Conservation (phyloP, 2,329 filamentous ascomycete species). For the Ilyonectria sp. region DNA sequence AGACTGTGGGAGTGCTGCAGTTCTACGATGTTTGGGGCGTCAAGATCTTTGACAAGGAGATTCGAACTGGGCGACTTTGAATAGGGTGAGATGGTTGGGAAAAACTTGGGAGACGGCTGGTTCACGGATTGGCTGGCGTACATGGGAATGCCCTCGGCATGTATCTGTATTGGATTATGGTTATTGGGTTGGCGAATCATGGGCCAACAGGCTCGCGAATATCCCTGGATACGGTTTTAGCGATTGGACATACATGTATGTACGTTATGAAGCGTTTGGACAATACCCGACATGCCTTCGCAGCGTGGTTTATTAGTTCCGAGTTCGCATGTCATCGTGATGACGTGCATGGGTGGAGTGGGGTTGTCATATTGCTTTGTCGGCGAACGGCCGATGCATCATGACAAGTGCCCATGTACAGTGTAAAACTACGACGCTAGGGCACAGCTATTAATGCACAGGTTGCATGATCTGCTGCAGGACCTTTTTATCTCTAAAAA, state of each 20-base stretch:
- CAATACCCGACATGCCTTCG: slow-evolving; percentile 5
- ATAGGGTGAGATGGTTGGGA: background rate
- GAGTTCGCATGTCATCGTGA: background rate
- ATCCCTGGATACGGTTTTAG: background rate
- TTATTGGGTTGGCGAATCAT: background rate
- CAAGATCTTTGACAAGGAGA: slow-evolving; percentile 72
- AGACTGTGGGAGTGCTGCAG: slow-evolving; percentile 55
- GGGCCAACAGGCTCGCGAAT: background rate
- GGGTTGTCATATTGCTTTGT: slow-evolving; percentile 13
- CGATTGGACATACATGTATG: slow-evolving; percentile 13
- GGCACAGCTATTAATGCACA: background rate
- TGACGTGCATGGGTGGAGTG: slow-evolving; percentile 13
- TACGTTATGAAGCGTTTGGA: slow-evolving; percentile 13
- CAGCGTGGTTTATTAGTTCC: background rate
- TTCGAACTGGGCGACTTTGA: slow-evolving; percentile 57
- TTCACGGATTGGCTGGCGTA: slow-evolving; percentile 8
- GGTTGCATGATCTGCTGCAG: background rate
- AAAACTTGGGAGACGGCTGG: slow-evolving; percentile 24
- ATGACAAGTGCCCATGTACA: slow-evolving; percentile 13
- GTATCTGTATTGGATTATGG: background rate
- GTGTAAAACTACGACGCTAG: background rate
- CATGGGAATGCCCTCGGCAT: slow-evolving; percentile 3
- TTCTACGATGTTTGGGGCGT: slow-evolving; percentile 63
- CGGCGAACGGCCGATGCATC: slow-evolving; percentile 3
- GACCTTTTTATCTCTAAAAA: background rate